Percentiles rank a stretch among this genome's conserved stretches.
Conservation (phyloP, 108 stramenopile species). For the Skeletonema menzelii region DNA sequence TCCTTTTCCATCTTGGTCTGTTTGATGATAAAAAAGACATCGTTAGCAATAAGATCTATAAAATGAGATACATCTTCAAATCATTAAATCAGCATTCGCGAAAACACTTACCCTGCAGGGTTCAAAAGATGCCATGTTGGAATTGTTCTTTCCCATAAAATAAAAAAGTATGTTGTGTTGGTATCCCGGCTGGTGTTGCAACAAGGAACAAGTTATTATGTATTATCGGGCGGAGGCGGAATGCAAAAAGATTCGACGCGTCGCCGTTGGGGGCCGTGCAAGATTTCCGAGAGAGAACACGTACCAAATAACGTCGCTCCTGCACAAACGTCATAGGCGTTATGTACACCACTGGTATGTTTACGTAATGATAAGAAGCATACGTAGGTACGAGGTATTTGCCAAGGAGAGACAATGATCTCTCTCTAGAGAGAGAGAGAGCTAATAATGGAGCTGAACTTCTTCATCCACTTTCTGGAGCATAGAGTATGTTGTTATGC, state of each 20-base stretch:
- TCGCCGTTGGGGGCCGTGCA: neutral
- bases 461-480: no score
- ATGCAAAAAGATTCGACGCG: neutral
- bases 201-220: neutral
- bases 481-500: no score
- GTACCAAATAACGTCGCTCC: neutral
- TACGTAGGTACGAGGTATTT: no score
- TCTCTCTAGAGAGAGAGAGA: no score
- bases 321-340: neutral
- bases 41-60: neutral
- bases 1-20: conserved; percentile 93
- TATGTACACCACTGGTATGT: neutral
- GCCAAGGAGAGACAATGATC: no score
- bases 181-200: neutral
- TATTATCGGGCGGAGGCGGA: neutral
- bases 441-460: no score
- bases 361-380: no score
- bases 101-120: conserved; percentile 48
- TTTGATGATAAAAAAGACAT: neutral
- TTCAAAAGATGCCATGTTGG: conserved; percentile 56
- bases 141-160: neutral
- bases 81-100: neutral
- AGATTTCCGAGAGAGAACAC: neutral
- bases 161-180: neutral
- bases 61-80: neutral